Base-by-base conservation (phyloP, 352 stramenopile genomes). In the Globisporangium yorkense region DNA sequence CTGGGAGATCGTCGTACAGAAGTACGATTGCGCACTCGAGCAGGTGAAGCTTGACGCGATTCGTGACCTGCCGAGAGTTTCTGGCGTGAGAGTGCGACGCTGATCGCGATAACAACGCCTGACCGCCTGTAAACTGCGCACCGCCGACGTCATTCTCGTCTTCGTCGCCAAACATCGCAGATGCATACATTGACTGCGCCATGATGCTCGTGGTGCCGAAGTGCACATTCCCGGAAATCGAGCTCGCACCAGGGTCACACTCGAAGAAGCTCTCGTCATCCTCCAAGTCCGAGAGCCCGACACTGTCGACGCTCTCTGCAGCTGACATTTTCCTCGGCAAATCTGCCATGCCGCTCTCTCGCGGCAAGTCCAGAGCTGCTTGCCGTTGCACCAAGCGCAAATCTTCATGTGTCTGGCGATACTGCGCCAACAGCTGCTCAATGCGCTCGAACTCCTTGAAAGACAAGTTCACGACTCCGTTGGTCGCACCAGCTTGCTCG, bases 381-480 rank as follows among this genome's bases (percentile, higher is more conserved):
- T 37, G 37, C n/a, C 65, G 66, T 29, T 68, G 62, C 2, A 70
- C 64, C 24, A 46, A 61, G 45, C 71, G 65, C 15, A 94, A 49
- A 18, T 92, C 82, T 39, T 92, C 68, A 21, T 89, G 76, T 0
- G 79, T 92, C 46, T 88, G 70, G 6, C 85, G 82, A 65, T 96
- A 96, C 18, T 93, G 80, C 16, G 80, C 46, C 12, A 96, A 60
- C 0, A 96, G 64, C 50, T 90, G 76, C 40, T 96, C 86, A 45
- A 96, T 96, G 16, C 86, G 80, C 56, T 93, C 71, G 46, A 96
- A 96, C 43, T 94, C 86, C 24, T 73, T 79, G 15, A 90, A 72
- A 12, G 82, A 93, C 27, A 95, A 65, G 31, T 85, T 87, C 10
- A 89, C 44, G 8, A 58, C 62, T 12, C 62, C 61, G 4, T 65